Evolutionary conservation across 2,329 filamentous ascomycete genomes (phyloP), one percentile per base, ranked within the genome.

Genomic region (Colletotrichum theobromicola): DNA sequence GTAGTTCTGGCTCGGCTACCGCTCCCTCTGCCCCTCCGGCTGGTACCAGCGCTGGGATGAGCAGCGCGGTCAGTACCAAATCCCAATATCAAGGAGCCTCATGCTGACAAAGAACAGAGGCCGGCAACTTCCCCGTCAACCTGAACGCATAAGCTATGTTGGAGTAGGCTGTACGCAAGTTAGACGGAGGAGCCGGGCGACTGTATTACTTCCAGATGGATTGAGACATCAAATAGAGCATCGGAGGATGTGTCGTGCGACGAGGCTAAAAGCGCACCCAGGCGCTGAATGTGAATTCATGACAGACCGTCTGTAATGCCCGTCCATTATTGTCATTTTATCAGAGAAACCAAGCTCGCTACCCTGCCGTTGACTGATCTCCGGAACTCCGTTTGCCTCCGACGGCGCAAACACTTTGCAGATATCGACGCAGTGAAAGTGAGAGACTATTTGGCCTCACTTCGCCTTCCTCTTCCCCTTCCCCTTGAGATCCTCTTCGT

Each of bases 1-100:
- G 63, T 81, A 99, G 96, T 99, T 99, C 91, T 95, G 93, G 90
- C 92, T 97, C 82, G 95, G 97, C 81, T 99, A 98, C 91, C 94
- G 95, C 86, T 98, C 97, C 80, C 93, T 99, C 79, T 99, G 97
- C 94, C 97, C 97, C 81, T 97, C 94, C 86, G 91, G 92, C 83
- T 99, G 97, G 97, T 94, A 94, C 84, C 88, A 93, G 87, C 92
- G 97, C 88, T 99, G 97, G 97, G 96, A 99, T 84, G 95, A 97
- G 83, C 97, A 98, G 90, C 94, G 97, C 87, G 95, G 95, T 97
- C 89, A 84, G 94, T 62, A 42, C 32, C 37, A 26, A 53, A 50
- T 46, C 67, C 58, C 37, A n/a, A 34, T 67, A 18, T 53, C 30
- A 21, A 57, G 32, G 46, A 37, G 28, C 34, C n/a, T 30, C 50